These are phyloP conservation scores for Gossypium lobatum DNA, from an alignment of 441 rosid species.

Conservation along the genomic window DNA sequence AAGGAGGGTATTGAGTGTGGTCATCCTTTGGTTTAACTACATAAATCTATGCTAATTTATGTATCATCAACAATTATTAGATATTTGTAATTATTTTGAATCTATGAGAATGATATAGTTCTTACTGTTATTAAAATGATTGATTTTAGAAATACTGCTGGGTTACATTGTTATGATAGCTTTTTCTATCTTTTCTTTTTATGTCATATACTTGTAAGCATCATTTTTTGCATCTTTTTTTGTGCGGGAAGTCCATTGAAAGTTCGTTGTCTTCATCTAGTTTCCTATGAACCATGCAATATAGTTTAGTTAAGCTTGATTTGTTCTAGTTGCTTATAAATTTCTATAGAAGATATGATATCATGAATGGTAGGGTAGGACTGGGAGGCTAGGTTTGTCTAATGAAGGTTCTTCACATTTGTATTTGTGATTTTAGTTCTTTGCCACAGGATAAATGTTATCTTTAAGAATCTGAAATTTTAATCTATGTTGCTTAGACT, in stretches of 20 bases:
- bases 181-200: background rate
- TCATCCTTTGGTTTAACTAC: background rate
- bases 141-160: background rate
- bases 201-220: background rate
- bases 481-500: background rate
- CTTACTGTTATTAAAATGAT: background rate
- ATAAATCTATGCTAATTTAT: background rate
- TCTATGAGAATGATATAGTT: background rate
- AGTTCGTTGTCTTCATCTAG: background rate
- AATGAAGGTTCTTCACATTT: conserved; percentile 1
- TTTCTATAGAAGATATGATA: background rate
- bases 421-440: background rate
- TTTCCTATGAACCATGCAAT: background rate
- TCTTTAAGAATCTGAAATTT: background rate
- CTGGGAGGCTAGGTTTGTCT: background rate
- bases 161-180: background rate
- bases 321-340: background rate
- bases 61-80: background rate
- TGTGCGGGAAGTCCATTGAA: background rate
- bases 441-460: background rate
- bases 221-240: background rate
- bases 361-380: background rate
- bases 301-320: background rate
- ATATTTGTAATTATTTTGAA: background rate
- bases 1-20: background rate